Evolutionary conservation across 805 yeast genomes (phyloP).

Genomic region (Wickerhamiella brachini): DNA sequence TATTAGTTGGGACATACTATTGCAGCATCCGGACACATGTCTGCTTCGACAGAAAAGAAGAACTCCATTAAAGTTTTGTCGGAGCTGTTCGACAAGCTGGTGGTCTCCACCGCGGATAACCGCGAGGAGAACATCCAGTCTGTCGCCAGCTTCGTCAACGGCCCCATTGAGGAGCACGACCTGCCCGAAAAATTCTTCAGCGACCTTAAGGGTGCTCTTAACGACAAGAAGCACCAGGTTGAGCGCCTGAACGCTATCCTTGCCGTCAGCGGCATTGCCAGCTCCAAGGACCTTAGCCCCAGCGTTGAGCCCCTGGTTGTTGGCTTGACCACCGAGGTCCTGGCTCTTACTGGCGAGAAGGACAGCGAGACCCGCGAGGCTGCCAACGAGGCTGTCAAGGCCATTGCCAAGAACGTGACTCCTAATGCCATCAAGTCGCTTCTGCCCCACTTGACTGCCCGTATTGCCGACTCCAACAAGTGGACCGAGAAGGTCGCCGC

Average conservation of each 20-base stretch:
- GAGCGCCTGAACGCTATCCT: constrained; percentile 65
- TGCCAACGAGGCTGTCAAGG: constrained; percentile 64
- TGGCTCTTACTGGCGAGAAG: constrained; percentile 84
- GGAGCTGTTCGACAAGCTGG: constrained; percentile 84
- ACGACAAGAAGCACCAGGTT: constrained; percentile 59
- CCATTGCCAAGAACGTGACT: constrained; percentile 70
- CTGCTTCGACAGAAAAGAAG: constrained; percentile 20
- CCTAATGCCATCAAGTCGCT: constrained; percentile 87
- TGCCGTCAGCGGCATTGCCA: constrained; percentile 77
- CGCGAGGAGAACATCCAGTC: constrained; percentile 77
- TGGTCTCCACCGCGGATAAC: constrained; percentile 72
- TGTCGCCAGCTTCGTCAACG: constrained; percentile 86
- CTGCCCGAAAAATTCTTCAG: constrained; percentile 81
- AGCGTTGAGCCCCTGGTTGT: constrained; percentile 94
- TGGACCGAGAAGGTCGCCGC: constrained; percentile 97
- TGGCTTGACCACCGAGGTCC: constrained; percentile 53
- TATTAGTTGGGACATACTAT: constrained; percentile 5
- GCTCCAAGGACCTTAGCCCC: constrained; percentile 59
- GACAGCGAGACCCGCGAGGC: constrained; percentile 55
- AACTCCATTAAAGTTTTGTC: constrained; percentile 54
- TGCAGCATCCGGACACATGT: constrained; percentile 9
- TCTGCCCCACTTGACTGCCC: constrained; percentile 62
- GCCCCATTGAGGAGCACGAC: constrained; percentile 96
- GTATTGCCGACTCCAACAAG: constrained; percentile 57
- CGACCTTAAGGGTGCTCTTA: constrained; percentile 60